Conservation (phyloP, 768 basidiomycete genomes). For the Tylopilus balloui region DNA sequence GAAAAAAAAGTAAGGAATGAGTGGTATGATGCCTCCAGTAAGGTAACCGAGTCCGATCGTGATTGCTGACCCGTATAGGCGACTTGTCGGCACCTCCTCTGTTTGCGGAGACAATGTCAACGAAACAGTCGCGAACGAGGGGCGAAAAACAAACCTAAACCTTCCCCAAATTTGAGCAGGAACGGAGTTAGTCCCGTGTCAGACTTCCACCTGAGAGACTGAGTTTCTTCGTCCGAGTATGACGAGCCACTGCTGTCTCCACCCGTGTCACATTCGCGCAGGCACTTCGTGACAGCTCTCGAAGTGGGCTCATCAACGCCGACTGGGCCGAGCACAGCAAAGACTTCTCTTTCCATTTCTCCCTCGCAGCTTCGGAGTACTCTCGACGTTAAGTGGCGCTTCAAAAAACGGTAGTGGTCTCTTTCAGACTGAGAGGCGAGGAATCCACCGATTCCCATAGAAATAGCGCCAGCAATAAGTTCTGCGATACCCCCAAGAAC, state of each 20-base stretch:
- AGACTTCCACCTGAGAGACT: conserved; percentile 59
- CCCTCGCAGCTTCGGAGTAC: conserved; percentile 88
- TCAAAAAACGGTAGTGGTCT: conserved; percentile 86
- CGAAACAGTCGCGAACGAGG: neutral
- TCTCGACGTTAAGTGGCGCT: conserved; percentile 67
- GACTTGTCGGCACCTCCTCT: conserved; percentile 85
- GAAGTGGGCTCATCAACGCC: conserved; percentile 85
- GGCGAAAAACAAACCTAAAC: conserved; percentile 57
- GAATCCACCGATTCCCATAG: conserved; percentile 98
- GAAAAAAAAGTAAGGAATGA: conserved; percentile 91
- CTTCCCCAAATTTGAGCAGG: conserved; percentile 93
- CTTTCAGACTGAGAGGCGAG: conserved; percentile 96
- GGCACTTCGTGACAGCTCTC: conserved; percentile 67
- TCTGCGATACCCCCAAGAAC: conserved; percentile 93
- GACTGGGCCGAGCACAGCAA: conserved; percentile 79
- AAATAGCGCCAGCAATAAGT: conserved; percentile 92
- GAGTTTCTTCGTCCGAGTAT: conserved; percentile 50
- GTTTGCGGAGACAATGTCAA: conserved; percentile 1
- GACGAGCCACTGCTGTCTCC: conserved; percentile 14
- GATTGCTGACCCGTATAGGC: conserved; percentile 86
- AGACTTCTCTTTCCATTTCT: conserved; percentile 95
- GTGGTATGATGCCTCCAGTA: conserved; percentile 87
- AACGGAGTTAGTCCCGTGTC: conserved; percentile 90
- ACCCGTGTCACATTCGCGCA: conserved; percentile 52
- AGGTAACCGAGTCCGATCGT: conserved; percentile 96